Conservation (phyloP, 2,329 filamentous ascomycete species). For the Alternaria postmessia region DNA sequence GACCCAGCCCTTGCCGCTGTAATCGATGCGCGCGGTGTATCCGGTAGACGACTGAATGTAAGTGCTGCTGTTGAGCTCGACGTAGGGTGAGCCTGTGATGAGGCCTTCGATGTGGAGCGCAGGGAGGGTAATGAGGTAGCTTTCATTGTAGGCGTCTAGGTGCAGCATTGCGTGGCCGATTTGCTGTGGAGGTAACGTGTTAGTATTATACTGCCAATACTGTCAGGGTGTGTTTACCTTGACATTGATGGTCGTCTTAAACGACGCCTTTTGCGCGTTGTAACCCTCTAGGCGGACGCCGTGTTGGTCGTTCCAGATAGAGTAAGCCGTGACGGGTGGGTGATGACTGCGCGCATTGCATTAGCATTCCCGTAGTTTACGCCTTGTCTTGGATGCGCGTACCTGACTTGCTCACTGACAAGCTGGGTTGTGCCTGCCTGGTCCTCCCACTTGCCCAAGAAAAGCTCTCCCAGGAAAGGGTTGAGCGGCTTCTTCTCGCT, state of each 20-base stretch:
- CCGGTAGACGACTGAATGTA: conserved; percentile 88
- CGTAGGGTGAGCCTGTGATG: conserved; percentile 84
- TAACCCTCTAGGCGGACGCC: conserved; percentile 82
- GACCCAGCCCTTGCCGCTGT: conserved; percentile 92
- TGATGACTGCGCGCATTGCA: conserved; percentile 69
- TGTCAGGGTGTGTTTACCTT: conserved; percentile 58
- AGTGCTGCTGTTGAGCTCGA: conserved; percentile 85
- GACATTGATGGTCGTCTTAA: conserved; percentile 91
- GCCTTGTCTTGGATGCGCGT: conserved; percentile 14
- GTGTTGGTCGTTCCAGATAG: conserved; percentile 84
- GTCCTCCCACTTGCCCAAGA: conserved; percentile 90
- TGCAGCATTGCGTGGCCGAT: conserved; percentile 87
- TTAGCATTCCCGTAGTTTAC: conserved; percentile 15
- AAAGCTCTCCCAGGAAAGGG: conserved; percentile 93
- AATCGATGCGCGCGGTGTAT: conserved; percentile 89
- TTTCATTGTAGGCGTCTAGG: conserved; percentile 71
- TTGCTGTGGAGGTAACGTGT: conserved; percentile 59
- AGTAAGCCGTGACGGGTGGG: conserved; percentile 93
- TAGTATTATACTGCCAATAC: not conserved
- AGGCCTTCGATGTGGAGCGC: conserved; percentile 93
- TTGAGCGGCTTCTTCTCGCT: conserved; percentile 99
- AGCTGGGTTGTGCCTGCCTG: conserved; percentile 82
- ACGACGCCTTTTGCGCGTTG: conserved; percentile 95
- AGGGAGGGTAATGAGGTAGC: conserved; percentile 90
- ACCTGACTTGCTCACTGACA: conserved; percentile 92